phyloP scores from a whole-genome alignment of 1,284 basidiomycete genomes.

The Melampsora abietis-canadensis region DNA sequence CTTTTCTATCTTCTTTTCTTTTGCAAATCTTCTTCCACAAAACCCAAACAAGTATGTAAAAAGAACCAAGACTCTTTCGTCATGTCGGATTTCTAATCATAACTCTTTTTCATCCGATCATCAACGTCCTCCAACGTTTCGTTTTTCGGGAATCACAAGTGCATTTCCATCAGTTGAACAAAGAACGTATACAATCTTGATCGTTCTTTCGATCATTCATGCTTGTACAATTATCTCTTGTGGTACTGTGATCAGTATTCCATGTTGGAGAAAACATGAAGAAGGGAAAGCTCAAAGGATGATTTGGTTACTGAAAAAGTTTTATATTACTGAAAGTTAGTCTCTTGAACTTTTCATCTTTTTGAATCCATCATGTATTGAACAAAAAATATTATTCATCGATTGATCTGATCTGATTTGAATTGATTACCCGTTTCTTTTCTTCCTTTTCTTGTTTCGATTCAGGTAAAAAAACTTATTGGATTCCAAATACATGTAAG shows the following conservation, averaged over 20 bases:
- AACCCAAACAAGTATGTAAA: no score
- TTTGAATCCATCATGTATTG: no score
- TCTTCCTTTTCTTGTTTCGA: constrained; percentile 7
- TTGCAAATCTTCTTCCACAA: no score
- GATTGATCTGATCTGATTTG: background rate
- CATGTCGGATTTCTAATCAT: no score
- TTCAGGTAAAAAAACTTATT: constrained; percentile 24
- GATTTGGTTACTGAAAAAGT: constrained; percentile 32
- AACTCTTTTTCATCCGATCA: background rate
- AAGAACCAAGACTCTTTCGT: no score
- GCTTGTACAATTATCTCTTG: constrained; percentile 38
- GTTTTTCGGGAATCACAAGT: background rate
- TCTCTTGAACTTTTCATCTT: no score
- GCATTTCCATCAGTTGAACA: constrained; percentile 31
- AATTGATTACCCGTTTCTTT: background rate
- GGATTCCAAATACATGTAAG: constrained; percentile 39
- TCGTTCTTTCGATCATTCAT: constrained; percentile 32
- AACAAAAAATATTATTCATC: background rate
- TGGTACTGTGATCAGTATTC: constrained; percentile 4
- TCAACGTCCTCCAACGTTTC: no score
- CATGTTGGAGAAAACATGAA: no score
- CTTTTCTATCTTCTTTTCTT: no score
- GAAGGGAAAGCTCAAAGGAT: background rate
- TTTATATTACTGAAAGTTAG: constrained; percentile 31
- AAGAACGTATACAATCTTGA: constrained; percentile 24